phyloP scores from a whole-genome alignment of 2,329 filamentous ascomycete genomes.

The Alternaria arborescens region DNA sequence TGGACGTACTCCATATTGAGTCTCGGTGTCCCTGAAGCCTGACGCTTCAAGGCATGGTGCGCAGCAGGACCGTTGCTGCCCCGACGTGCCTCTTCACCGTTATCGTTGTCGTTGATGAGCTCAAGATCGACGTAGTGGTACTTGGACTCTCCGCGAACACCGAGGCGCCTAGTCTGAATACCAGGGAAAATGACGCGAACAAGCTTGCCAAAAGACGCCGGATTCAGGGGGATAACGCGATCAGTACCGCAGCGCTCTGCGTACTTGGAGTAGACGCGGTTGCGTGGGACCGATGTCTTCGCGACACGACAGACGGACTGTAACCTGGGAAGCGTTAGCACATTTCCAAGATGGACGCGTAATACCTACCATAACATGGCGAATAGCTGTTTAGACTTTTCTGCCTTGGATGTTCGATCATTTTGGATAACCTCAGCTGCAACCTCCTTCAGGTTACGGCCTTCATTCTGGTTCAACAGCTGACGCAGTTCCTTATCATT shows the following conservation, averaged over 20 bases:
- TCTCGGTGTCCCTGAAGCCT: slow-evolving; percentile 42
- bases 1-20: slow-evolving; percentile 48
- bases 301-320: slow-evolving; percentile 74
- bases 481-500: slow-evolving; percentile 84
- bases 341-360: background rate
- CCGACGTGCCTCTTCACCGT: slow-evolving; percentile 35
- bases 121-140: slow-evolving; percentile 82
- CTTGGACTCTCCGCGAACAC: slow-evolving; percentile 95
- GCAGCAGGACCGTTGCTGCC: slow-evolving; percentile 32
- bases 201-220: slow-evolving; percentile 96
- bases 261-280: slow-evolving; percentile 94
- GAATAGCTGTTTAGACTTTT: slow-evolving; percentile 85
- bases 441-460: slow-evolving; percentile 73
- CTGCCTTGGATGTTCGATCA: slow-evolving; percentile 80
- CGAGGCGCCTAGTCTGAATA: slow-evolving; percentile 88
- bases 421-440: slow-evolving; percentile 79
- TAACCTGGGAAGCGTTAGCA: slow-evolving; percentile 65
- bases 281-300: slow-evolving; percentile 87
- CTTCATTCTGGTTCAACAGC: slow-evolving; percentile 73
- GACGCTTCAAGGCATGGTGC: slow-evolving; percentile 41
- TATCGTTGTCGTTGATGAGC: slow-evolving; percentile 56
- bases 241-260: slow-evolving; percentile 92
- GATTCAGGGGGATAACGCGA: slow-evolving; percentile 92
- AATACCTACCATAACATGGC: slow-evolving; percentile 81
- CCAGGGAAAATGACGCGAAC: slow-evolving; percentile 96